Conservation (phyloP, 306 rosid genomes). For the Cucurbita argyrosperma region DNA sequence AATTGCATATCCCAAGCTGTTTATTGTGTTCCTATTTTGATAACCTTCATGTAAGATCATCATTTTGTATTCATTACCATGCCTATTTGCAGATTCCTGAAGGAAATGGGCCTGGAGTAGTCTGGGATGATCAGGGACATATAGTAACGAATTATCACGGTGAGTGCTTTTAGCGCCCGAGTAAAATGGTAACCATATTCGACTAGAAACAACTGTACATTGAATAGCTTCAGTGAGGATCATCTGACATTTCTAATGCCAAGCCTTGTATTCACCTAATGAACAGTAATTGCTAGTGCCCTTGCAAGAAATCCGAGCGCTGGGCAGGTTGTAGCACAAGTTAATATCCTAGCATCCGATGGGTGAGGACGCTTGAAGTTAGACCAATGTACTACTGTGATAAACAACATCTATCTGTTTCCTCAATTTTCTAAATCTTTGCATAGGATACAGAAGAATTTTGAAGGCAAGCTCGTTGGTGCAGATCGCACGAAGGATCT, state of each 20-base stretch:
- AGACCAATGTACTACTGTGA: neutral
- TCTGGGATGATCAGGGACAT: slow-evolving; percentile 90
- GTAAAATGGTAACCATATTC: neutral
- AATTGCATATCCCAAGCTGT: neutral
- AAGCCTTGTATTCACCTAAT: neutral
- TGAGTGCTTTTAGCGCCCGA: slow-evolving; percentile 12
- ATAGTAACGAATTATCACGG: slow-evolving; percentile 95
- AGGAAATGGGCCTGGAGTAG: slow-evolving; percentile 98
- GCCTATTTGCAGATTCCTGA: slow-evolving; percentile 60
- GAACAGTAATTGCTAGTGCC: slow-evolving; percentile 76
- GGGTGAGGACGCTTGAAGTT: slow-evolving; percentile 48
- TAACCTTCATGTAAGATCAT: neutral
- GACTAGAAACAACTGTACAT: neutral
- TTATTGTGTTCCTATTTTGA: neutral
- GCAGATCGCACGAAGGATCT: slow-evolving; percentile 98
- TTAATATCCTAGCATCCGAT: slow-evolving; percentile 64
- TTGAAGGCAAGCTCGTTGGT: slow-evolving; percentile 84
- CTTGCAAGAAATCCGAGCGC: slow-evolving; percentile 70
- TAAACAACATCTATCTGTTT: neutral
- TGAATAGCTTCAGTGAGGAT: neutral
- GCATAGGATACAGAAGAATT: slow-evolving; percentile 60
- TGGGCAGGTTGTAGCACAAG: slow-evolving; percentile 87
- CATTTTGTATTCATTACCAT: neutral
- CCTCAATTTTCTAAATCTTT: slow-evolving; percentile 10
- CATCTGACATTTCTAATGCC: neutral